Percentiles rank a stretch among this genome's conserved stretches.
Evolutionary conservation across 2,329 filamentous ascomycete genomes (phyloP).

Genomic region (Exophiala calicioides): DNA sequence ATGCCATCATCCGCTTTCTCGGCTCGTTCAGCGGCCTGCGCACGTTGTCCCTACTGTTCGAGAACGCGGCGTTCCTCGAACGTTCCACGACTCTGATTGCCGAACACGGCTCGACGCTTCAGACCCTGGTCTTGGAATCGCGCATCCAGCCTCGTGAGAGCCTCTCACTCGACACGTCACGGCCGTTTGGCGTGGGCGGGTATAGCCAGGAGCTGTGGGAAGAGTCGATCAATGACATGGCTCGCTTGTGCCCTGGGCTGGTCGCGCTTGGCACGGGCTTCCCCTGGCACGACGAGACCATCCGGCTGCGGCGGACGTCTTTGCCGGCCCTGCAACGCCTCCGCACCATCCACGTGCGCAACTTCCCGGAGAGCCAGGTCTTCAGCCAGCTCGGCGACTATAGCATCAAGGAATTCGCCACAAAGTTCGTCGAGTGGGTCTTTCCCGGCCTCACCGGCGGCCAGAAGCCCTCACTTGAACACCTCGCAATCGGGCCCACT

Average conservation of each 20-base stretch:
- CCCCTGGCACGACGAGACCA: constrained; percentile 32
- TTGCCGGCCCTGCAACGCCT: constrained; percentile 27
- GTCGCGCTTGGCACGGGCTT: constrained; percentile 31
- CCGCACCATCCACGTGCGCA: constrained; percentile 32
- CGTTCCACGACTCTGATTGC: constrained; percentile 24
- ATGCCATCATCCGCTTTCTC: constrained; percentile 27
- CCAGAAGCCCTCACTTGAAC: constrained; percentile 23
- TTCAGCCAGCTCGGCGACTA: constrained; percentile 32
- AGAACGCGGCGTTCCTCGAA: constrained; percentile 29
- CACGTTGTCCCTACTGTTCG: constrained; percentile 30
- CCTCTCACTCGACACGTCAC: constrained; percentile 29
- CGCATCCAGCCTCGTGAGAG: constrained; percentile 32
- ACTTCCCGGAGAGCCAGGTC: constrained; percentile 30
- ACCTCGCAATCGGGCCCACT: constrained; percentile 31
- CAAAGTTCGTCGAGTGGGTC: constrained; percentile 32
- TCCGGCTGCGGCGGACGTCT: constrained; percentile 28
- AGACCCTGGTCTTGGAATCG: constrained; percentile 30
- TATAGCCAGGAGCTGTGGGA: constrained; percentile 32
- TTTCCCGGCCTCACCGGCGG: constrained; percentile 24
- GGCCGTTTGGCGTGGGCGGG: constrained; percentile 31
- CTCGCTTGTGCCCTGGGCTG: constrained; percentile 29
- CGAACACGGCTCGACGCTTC: constrained; percentile 29
- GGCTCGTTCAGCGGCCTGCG: constrained; percentile 30
- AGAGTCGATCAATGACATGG: constrained; percentile 30
- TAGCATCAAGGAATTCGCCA: constrained; percentile 31